Evolutionary conservation across 2,329 filamentous ascomycete species (phyloP).

Genomic region (Shiraia sp.): DNA sequence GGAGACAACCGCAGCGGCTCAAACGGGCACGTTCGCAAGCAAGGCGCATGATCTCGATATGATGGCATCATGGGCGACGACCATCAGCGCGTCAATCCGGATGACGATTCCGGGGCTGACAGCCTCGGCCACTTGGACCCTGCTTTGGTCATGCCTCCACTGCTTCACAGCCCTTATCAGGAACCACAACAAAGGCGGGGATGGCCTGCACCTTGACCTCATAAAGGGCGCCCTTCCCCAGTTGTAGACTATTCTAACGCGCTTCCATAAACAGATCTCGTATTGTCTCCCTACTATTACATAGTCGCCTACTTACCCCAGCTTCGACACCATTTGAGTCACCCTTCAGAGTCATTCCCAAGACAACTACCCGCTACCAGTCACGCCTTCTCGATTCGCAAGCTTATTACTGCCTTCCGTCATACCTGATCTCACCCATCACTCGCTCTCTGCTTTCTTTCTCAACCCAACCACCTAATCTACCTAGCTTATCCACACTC

Average conservation of each 20-base stretch:
- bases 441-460: constrained; percentile 8
- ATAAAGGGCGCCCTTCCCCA: constrained; percentile 28
- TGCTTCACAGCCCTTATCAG: constrained; percentile 33
- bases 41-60: constrained; percentile 38
- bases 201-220: constrained; percentile 30
- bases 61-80: constrained; percentile 33
- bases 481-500: constrained; percentile 14
- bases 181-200: constrained; percentile 25
- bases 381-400: constrained; percentile 30
- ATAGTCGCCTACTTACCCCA: constrained; percentile 32
- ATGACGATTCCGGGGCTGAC: constrained; percentile 20
- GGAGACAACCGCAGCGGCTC: constrained; percentile 31
- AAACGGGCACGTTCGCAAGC: constrained; percentile 39
- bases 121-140: constrained; percentile 37
- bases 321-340: constrained; percentile 35
- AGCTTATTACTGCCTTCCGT: constrained; percentile 33
- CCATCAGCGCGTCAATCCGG: constrained; percentile 27
- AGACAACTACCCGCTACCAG: constrained; percentile 37
- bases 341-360: constrained; percentile 39
- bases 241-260: constrained; percentile 18
- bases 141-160: constrained; percentile 24
- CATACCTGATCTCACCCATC: constrained; percentile 9
- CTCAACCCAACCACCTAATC: constrained; percentile 16
- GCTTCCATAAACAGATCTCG: constrained; percentile 19
- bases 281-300: constrained; percentile 24